Percentiles rank a stretch among this genome's conserved stretches.
Conservation (phyloP, 176 grass and related monocot genomes). For the Guadua angustifolia region DNA sequence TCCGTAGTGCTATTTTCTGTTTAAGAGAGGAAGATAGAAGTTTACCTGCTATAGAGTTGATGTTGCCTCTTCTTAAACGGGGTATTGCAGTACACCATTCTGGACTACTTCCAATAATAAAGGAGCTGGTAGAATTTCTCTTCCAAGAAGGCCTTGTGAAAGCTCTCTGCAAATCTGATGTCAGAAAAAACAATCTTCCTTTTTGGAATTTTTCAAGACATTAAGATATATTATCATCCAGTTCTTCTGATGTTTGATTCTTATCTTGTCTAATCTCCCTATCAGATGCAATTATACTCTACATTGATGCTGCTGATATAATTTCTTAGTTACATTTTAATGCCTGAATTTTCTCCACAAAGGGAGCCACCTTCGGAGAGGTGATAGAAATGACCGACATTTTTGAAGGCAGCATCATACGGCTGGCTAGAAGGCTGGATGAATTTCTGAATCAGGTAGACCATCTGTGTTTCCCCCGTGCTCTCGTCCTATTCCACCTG, state of each 20-base stretch:
- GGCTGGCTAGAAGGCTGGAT: conserved; percentile 87
- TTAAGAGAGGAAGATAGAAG: conserved; percentile 85
- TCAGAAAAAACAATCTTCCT: not conserved
- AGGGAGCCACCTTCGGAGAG: conserved; percentile 92
- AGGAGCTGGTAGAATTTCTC: conserved; percentile 96
- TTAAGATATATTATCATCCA: conserved; percentile 11
- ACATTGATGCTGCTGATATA: not conserved
- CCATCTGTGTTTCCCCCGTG: not conserved
- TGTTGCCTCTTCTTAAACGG: conserved; percentile 90
- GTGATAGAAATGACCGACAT: conserved; percentile 99
- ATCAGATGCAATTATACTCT: conserved; percentile 23
- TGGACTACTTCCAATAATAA: conserved; percentile 97
- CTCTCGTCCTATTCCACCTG: not conserved
- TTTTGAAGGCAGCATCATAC: conserved; percentile 96
- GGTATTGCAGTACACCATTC: conserved; percentile 98
- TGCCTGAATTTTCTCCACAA: conserved; percentile 20
- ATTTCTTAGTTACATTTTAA: conserved; percentile 10
- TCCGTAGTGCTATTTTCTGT: conserved; percentile 68
- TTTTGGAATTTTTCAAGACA: not conserved
- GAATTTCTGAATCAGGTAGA: conserved; percentile 99
- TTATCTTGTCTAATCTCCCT: not conserved
- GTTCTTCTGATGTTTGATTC: conserved; percentile 13
- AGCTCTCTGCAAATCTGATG: conserved; percentile 62
- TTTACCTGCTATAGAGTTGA: conserved; percentile 99
- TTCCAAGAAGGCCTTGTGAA: conserved; percentile 99